Conservation (phyloP, 1,284 basidiomycete species). For the Erythrobasidium hasegawianum region DNA sequence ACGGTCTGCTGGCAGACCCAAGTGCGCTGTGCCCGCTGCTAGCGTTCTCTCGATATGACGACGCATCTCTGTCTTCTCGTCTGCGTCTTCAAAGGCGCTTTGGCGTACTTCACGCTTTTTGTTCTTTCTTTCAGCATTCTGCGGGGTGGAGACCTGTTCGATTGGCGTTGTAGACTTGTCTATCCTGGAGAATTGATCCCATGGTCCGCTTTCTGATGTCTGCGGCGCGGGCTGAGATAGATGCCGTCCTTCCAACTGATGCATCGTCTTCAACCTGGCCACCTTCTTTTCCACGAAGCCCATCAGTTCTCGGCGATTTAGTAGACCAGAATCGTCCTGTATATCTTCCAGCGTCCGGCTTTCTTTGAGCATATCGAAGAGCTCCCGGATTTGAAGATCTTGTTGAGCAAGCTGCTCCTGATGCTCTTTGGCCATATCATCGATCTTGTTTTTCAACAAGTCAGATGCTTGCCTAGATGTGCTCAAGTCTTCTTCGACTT, state of each 20-base stretch:
- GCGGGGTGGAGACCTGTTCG: conserved; percentile 33
- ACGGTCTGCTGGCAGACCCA: conserved; percentile 36
- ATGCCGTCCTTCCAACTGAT: conserved; percentile 69
- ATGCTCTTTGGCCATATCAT: conserved; percentile 73
- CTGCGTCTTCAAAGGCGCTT: conserved; percentile 47
- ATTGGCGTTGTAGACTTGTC: too few relatives aligned
- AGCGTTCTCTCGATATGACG: conserved; percentile 78
- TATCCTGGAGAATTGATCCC: conserved; percentile 37
- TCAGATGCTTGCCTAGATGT: conserved; percentile 73
- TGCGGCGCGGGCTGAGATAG: conserved; percentile 46
- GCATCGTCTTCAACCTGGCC: conserved; percentile 78
- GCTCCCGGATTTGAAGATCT: conserved; percentile 85
- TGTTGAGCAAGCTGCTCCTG: conserved; percentile 83
- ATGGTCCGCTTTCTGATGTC: conserved; percentile 41
- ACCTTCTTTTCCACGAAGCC: conserved; percentile 74
- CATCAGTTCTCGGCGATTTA: conserved; percentile 77
- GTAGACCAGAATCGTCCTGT: conserved; percentile 62
- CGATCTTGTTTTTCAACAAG: conserved; percentile 58
- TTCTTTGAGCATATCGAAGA: conserved; percentile 88
- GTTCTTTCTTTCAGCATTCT: conserved; percentile 43
- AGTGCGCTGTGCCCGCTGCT: conserved; percentile 62
- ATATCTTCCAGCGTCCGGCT: conserved; percentile 70
- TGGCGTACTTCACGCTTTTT: conserved; percentile 45
- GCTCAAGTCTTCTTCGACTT: conserved; percentile 73
- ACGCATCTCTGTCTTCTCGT: conserved; percentile 66